Evolutionary conservation across 495 filamentous ascomycete genomes (phyloP).

Genomic region (Aspergillus campestris): DNA sequence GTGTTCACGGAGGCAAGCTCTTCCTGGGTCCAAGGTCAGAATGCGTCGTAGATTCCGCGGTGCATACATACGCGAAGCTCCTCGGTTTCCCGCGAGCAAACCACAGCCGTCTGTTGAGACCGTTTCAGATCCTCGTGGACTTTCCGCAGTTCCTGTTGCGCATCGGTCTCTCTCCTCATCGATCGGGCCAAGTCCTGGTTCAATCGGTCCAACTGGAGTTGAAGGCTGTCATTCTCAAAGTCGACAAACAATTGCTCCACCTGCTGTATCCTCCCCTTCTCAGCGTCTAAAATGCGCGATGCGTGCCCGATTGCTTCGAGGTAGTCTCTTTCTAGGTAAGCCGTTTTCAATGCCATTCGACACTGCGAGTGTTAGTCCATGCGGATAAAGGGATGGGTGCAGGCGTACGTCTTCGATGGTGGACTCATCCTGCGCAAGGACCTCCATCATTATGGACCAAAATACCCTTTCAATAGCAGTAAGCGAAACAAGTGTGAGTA

Average conservation of each 20-base stretch:
- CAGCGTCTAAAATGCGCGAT: slow-evolving; percentile 55
- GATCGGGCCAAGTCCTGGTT: slow-evolving; percentile 42
- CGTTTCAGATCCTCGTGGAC: slow-evolving; percentile 45
- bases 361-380: slow-evolving; percentile 18
- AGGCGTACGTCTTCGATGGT: neutral
- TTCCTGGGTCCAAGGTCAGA: slow-evolving; percentile 34
- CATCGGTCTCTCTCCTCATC: slow-evolving; percentile 43
- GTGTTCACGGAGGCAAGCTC: slow-evolving; percentile 57
- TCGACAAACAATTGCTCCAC: slow-evolving; percentile 59
- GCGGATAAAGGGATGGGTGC: too few relatives aligned
- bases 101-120: slow-evolving; percentile 47
- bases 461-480: too few relatives aligned
- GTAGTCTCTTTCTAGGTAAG: slow-evolving; percentile 57
- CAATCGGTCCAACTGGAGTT: slow-evolving; percentile 49
- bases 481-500: too few relatives aligned
- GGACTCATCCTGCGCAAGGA: too few relatives aligned
- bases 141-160: slow-evolving; percentile 48
- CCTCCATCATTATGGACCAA: neutral
- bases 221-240: slow-evolving; percentile 61
- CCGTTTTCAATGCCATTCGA: slow-evolving; percentile 38
- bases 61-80: slow-evolving; percentile 52
- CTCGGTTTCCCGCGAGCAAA: slow-evolving; percentile 53
- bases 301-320: slow-evolving; percentile 48
- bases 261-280: slow-evolving; percentile 55
- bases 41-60: neutral